Evolutionary conservation across 495 filamentous ascomycete genomes (phyloP).

Genomic region (Neurospora sp.): DNA sequence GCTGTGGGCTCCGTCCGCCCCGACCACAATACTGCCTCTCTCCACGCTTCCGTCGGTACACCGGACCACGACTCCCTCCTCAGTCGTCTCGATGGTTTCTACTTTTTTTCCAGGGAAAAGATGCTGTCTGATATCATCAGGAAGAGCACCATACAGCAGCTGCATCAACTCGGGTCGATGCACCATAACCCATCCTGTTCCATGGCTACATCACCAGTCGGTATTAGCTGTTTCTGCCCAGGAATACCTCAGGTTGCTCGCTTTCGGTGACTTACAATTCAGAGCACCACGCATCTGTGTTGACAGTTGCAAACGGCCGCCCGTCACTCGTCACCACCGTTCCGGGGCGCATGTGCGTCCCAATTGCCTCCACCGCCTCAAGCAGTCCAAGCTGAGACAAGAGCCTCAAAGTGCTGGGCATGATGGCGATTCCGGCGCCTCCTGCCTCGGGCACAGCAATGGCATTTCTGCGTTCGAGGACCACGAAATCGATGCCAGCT

Average conservation of each 20-base stretch:
- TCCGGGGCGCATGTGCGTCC: constrained; percentile 15
- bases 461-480: constrained; percentile 34
- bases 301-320: background rate
- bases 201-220: background rate
- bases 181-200: constrained; percentile 8
- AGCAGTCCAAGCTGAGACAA: constrained; percentile 40
- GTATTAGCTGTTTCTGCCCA: background rate
- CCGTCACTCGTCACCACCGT: constrained; percentile 1
- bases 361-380: constrained; percentile 17
- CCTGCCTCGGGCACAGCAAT: constrained; percentile 23
- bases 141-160: constrained; percentile 25
- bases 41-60: constrained; percentile 33
- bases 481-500: constrained; percentile 37
- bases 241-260: background rate
- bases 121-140: constrained; percentile 20
- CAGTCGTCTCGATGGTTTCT: constrained; percentile 11
- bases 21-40: constrained; percentile 40
- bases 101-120: constrained; percentile 27
- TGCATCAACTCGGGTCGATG: constrained; percentile 26
- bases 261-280: background rate
- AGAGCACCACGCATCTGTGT: background rate
- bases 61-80: constrained; percentile 19
- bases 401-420: constrained; percentile 23
- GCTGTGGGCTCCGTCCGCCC: constrained; percentile 43
- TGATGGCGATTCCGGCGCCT: constrained; percentile 34